Conservation (phyloP, 164 flowering plant genomes). For the Chloranthus sessilifolius region DNA sequence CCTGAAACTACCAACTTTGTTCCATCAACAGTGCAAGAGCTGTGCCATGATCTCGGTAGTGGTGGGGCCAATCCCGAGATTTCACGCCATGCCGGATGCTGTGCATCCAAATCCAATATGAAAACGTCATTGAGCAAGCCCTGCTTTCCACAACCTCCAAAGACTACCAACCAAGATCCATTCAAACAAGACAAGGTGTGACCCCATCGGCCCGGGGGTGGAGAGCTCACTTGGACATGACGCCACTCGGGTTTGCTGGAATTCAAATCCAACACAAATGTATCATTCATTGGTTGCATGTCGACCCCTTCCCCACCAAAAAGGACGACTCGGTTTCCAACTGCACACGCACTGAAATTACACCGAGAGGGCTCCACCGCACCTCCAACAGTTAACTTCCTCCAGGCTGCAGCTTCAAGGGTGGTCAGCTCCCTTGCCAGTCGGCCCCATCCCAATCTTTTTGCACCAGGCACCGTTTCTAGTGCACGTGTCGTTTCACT, state of each 20-base stretch:
- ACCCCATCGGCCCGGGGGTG: constrained; percentile 90
- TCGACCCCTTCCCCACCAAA: constrained; percentile 83
- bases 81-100: constrained; percentile 74
- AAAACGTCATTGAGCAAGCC: constrained; percentile 80
- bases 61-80: constrained; percentile 64
- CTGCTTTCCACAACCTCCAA: constrained; percentile 75
- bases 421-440: constrained; percentile 72
- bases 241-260: constrained; percentile 60
- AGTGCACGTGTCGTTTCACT: constrained; percentile 61
- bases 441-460: constrained; percentile 69
- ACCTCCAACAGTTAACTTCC: constrained; percentile 65
- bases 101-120: constrained; percentile 72
- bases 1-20: constrained; percentile 71
- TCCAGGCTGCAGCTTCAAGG: constrained; percentile 76
- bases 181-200: constrained; percentile 68
- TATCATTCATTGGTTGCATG: constrained; percentile 87
- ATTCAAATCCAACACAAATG: constrained; percentile 71
- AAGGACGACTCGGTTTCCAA: constrained; percentile 63
- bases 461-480: constrained; percentile 46
- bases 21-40: constrained; percentile 75
- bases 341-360: constrained; percentile 82
- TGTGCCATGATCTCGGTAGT: constrained; percentile 85
- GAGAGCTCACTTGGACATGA: constrained; percentile 48
- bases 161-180: constrained; percentile 70
- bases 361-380: constrained; percentile 74